Evolutionary conservation across 148 eudicot genomes (phyloP), one percentile per base, ranked within the genome.

Genomic region (Rheum nobile): DNA sequence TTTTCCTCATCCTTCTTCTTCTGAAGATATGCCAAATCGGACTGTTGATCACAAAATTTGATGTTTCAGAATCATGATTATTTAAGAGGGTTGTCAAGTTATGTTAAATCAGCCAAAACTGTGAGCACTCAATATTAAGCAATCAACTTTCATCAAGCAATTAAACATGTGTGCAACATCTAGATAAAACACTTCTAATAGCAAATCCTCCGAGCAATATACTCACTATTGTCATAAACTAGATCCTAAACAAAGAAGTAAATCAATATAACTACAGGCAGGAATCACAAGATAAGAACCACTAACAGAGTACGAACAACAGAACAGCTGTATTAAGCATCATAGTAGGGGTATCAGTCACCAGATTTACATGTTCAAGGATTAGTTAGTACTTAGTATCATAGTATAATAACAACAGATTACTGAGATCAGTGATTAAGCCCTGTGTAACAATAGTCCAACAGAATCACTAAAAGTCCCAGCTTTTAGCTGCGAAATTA

Each of bases 1-100:
- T 91, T 95, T 71, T 91, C 96, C 84, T 95, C 97, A 0, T 91
- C 97, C 81, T 91, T 95, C 84, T 95, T 95, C 96, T 90, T 95
- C 75, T 95, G 98, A 37, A 90, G 61, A 63, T 86, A 83, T 7
- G 97, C 97, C 86, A 72, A 73, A 83, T 95, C 98, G 65, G 48
- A 54, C 98, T 95, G 83, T n/a, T 55, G 31, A 71, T 22, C 42
- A 50, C 71, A 6, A 34, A 47, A 63, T 22, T 29, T 19, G 19
- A 12, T 16, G 2, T 12, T 28, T 61, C 11, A 65, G 10, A 31
- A 32, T 5, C 39, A 65, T 65, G 70, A 32, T 17, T 3, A 54
- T 4, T 46, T 46, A 4, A 5, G 2, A 7, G 61, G 29, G 12
- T 2, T 54, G 11, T 28, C 32, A 57, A 57, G 0, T 2, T 16